Percentiles rank a stretch among this genome's conserved stretches.
These are phyloP conservation scores for Aspergillus taichungensis DNA, from an alignment of 495 filamentous ascomycete genomes.

Conservation along the genomic window DNA sequence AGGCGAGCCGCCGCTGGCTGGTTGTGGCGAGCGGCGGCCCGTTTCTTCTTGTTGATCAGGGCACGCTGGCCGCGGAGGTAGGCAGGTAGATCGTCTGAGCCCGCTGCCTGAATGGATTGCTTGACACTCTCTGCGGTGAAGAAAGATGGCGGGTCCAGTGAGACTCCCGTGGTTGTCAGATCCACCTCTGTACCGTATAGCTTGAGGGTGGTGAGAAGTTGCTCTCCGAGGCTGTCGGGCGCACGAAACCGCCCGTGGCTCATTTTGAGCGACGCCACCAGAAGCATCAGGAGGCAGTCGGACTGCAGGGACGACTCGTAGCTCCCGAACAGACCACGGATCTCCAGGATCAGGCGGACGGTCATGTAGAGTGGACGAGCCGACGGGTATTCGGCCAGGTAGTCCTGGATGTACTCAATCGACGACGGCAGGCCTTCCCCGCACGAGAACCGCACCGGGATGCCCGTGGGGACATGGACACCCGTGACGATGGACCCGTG, in stretches of 20 bases:
- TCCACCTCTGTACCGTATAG: conserved; percentile 40
- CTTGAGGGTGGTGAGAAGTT: conserved; percentile 42
- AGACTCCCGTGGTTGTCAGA: conserved; percentile 36
- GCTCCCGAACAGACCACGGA: conserved; percentile 37
- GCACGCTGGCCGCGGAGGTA: conserved; percentile 31
- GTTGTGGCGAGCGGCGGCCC: conserved; percentile 22
- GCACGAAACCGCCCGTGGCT: conserved; percentile 24
- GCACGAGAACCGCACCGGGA: conserved; percentile 40
- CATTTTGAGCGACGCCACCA: conserved; percentile 45
- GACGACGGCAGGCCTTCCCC: conserved; percentile 22
- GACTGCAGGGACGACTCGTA: conserved; percentile 36
- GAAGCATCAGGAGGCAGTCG: conserved; percentile 45
- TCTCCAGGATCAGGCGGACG: conserved; percentile 39
- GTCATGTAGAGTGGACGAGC: conserved; percentile 41
- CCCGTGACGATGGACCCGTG: conserved; percentile 18
- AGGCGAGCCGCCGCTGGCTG: conserved; percentile 21
- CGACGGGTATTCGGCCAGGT: conserved; percentile 39
- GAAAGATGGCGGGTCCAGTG: conserved; percentile 39
- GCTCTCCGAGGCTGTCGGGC: conserved; percentile 22
- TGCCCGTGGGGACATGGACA: conserved; percentile 36
- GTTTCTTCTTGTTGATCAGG: conserved; percentile 26
- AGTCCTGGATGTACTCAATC: conserved; percentile 34
- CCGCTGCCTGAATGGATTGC: not conserved
- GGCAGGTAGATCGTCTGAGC: conserved; percentile 14
- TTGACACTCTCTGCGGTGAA: conserved; percentile 23